These are phyloP conservation scores for Leptographium procerum DNA, from an alignment of 2,329 filamentous ascomycete genomes.

Conservation along the genomic window DNA sequence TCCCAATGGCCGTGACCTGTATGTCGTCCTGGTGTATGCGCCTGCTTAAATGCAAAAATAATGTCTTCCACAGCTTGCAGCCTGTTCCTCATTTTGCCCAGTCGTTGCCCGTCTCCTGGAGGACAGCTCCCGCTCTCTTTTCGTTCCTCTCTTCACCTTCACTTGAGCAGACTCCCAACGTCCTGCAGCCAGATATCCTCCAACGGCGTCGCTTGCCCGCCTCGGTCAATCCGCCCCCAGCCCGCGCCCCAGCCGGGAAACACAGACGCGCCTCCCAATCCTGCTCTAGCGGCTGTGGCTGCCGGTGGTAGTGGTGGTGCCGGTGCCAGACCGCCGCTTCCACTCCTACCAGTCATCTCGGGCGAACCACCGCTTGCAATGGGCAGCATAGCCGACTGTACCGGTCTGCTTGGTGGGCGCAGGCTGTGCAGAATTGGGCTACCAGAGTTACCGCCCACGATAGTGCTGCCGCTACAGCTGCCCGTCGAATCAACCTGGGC, in stretches of 20 bases:
- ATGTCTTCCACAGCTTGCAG: too few species aligned
- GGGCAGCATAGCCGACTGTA: too few species aligned
- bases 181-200: constrained; percentile 26
- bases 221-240: constrained; percentile 27
- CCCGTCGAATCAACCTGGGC: neutral
- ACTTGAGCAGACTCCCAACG: constrained; percentile 22
- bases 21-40: too few species aligned
- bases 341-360: neutral
- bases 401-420: too few species aligned
- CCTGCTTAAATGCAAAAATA: too few species aligned
- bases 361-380: too few species aligned
- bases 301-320: neutral
- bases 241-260: constrained; percentile 27
- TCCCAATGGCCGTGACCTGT: too few species aligned
- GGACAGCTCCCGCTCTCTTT: too few species aligned
- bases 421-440: too few species aligned
- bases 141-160: neutral
- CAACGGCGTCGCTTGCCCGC: constrained; percentile 16
- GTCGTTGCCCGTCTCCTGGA: neutral
- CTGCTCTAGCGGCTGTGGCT: neutral
- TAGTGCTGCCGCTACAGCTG: constrained; percentile 8
- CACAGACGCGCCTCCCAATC: constrained; percentile 11
- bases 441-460: constrained; percentile 7
- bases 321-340: neutral
- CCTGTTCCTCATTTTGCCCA: too few species aligned